A percentile compares a stretch with the other conserved stretches of the same genome.
These are phyloP conservation scores for Jamesozyma jinghongensis DNA, from an alignment of 805 yeast genomes.

Conservation along the genomic window DNA sequence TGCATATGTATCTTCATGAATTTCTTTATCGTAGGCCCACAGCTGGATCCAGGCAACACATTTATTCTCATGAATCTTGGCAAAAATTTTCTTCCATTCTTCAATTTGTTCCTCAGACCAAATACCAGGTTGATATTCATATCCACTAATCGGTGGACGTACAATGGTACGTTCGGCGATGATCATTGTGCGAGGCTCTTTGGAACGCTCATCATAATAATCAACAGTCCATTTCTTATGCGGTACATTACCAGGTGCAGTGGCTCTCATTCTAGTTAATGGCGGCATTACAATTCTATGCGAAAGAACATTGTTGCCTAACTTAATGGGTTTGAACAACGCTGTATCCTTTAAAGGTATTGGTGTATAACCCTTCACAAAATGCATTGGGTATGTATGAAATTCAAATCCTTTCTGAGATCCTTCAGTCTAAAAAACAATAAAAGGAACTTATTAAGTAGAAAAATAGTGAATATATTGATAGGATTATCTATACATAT, in stretches of 20 bases:
- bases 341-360: constrained; percentile 11
- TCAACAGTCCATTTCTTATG: constrained; percentile 34
- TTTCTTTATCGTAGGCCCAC: constrained; percentile 40
- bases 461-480: too few relatives aligned
- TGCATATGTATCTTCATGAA: constrained; percentile 32
- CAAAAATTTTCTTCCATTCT: constrained; percentile 41
- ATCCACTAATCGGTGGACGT: constrained; percentile 34
- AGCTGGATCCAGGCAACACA: constrained; percentile 40
- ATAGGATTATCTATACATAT: too few relatives aligned
- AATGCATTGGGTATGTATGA: constrained; percentile 8
- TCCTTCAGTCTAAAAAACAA: background rate
- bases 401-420: background rate
- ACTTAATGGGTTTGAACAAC: constrained; percentile 26
- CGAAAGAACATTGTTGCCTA: constrained; percentile 31
- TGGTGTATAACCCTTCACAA: constrained; percentile 13
- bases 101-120: constrained; percentile 36
- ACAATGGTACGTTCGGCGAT: constrained; percentile 50
- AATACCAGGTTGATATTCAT: constrained; percentile 39
- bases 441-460: background rate
- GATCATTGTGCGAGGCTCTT: constrained; percentile 46
- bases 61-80: constrained; percentile 41
- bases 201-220: constrained; percentile 47
- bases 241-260: constrained; percentile 31
- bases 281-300: constrained; percentile 36
- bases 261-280: constrained; percentile 35